These are phyloP conservation scores for Jamesozyma hellenica DNA, from an alignment of 805 yeast genomes.

Conservation along the genomic window DNA sequence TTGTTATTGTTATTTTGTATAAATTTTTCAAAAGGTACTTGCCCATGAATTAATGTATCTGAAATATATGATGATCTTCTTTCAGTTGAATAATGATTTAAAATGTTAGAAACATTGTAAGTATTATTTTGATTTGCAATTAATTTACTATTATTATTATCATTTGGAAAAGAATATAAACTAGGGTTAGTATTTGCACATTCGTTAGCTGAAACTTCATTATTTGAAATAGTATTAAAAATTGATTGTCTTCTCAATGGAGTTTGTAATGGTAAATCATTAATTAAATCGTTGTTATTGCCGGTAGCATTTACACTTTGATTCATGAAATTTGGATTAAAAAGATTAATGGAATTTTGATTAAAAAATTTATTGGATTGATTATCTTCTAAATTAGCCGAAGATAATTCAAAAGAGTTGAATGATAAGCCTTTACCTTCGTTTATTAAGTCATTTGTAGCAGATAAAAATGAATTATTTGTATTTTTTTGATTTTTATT, in stretches of 20 bases:
- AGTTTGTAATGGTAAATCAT: not conserved
- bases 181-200: not conserved
- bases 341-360: not conserved
- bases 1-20: not conserved
- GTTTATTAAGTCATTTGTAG: too few relatives aligned
- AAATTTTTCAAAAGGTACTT: not conserved
- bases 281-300: not conserved
- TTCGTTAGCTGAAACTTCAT: not conserved
- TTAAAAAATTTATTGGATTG: too few relatives aligned
- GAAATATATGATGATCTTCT: constrained; percentile 72
- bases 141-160: not conserved
- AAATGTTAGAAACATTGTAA: not conserved
- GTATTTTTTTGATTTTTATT: not conserved
- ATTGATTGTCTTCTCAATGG: constrained; percentile 10
- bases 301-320: not conserved
- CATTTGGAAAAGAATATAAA: not conserved
- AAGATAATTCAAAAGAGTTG: too few relatives aligned
- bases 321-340: not conserved
- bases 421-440: too few relatives aligned
- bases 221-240: constrained; percentile 4
- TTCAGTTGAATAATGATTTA: constrained; percentile 22
- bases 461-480: too few relatives aligned
- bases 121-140: not conserved
- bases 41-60: constrained; percentile 40
- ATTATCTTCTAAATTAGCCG: too few relatives aligned